A percentile compares a stretch with the other conserved stretches of the same genome.
These are phyloP conservation scores for Stagonosporopsis chrysanthemi DNA, from an alignment of 2,329 filamentous ascomycete species.

Conservation along the genomic window DNA sequence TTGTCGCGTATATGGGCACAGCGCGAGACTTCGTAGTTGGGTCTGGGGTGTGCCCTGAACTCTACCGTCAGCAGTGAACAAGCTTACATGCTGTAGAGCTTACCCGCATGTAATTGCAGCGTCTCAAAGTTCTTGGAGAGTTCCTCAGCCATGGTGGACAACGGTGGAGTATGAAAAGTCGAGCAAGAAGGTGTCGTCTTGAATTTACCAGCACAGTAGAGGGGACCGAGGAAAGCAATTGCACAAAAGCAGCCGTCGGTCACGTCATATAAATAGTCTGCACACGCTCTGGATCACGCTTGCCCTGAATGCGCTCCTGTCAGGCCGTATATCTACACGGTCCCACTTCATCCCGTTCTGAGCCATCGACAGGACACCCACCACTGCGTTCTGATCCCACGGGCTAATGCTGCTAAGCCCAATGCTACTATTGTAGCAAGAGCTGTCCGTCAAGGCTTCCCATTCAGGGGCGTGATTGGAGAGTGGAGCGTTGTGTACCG, in stretches of 20 bases:
- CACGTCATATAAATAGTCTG: constrained; percentile 36
- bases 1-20: constrained; percentile 94
- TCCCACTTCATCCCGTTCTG: not conserved
- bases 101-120: constrained; percentile 60
- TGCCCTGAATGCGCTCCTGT: constrained; percentile 6
- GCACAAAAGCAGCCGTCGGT: constrained; percentile 26
- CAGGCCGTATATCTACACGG: not conserved
- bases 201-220: constrained; percentile 10
- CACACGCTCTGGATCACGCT: constrained; percentile 14
- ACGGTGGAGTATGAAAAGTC: not conserved
- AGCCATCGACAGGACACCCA: constrained; percentile 2
- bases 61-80: constrained; percentile 4
- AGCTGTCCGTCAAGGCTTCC: constrained; percentile 3
- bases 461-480: constrained; percentile 10
- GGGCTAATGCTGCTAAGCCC: not conserved
- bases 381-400: constrained; percentile 2
- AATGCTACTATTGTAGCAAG: not conserved
- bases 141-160: constrained; percentile 46
- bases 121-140: constrained; percentile 58
- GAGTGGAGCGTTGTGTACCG: constrained; percentile 6
- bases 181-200: constrained; percentile 3
- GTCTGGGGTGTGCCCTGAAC: constrained; percentile 77
- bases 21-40: constrained; percentile 84
- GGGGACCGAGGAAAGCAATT: constrained; percentile 24
- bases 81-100: constrained; percentile 3